Percentiles rank a stretch among this genome's conserved stretches.
phyloP scores from a whole-genome alignment of 164 flowering plant genomes.

The Berberis vulgaris region DNA sequence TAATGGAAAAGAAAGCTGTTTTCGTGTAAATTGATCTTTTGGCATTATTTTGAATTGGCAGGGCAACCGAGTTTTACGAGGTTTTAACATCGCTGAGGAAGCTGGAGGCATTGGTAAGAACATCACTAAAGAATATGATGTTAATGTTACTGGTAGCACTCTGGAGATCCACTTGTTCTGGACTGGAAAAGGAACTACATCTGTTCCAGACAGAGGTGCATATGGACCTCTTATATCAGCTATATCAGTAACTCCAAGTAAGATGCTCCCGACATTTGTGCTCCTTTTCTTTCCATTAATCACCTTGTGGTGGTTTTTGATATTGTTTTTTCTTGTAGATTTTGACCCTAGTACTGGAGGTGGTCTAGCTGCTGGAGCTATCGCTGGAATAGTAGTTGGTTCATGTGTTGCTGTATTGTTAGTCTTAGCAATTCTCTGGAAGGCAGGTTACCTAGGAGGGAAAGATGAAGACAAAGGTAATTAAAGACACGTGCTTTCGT shows the following conservation, averaged over 20 bases:
- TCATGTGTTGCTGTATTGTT: not conserved
- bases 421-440: not conserved
- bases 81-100: slow-evolving; percentile 16
- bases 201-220: slow-evolving; percentile 53
- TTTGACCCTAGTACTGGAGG: slow-evolving; percentile 29
- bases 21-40: not conserved
- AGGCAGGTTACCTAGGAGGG: not conserved
- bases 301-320: not conserved
- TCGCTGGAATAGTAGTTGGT: not conserved
- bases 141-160: slow-evolving; percentile 37
- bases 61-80: not conserved
- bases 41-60: not conserved
- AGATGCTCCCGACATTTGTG: slow-evolving; percentile 12
- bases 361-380: slow-evolving; percentile 27
- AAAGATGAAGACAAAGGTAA: not conserved
- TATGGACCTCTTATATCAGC: slow-evolving; percentile 57
- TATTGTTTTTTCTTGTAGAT: slow-evolving; percentile 28
- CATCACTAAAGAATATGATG: slow-evolving; percentile 18
- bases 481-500: not conserved
- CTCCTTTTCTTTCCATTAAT: not conserved
- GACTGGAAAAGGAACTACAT: slow-evolving; percentile 75
- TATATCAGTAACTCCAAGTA: slow-evolving; percentile 72
- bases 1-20: not conserved
- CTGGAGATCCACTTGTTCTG: slow-evolving; percentile 71
- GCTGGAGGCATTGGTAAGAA: slow-evolving; percentile 28